Evolutionary conservation across 805 yeast species (phyloP).

Genomic region (Candida coquimbonensis): DNA sequence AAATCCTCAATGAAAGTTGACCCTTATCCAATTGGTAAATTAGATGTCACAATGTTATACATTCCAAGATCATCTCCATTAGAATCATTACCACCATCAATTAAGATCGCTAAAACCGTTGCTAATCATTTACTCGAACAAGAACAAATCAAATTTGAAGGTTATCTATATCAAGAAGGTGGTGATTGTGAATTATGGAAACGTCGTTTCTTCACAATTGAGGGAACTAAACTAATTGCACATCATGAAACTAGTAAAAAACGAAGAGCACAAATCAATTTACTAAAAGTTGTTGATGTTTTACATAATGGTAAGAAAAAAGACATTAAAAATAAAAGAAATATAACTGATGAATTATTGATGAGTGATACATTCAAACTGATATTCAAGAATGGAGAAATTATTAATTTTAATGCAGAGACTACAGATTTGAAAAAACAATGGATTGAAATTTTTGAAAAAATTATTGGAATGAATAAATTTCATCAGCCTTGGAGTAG

Average conservation of each 20-base stretch:
- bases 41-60: constrained; percentile 62
- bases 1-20: constrained; percentile 27
- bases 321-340: constrained; percentile 31
- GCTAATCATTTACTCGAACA: constrained; percentile 32
- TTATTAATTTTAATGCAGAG: constrained; percentile 82
- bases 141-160: constrained; percentile 40
- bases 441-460: constrained; percentile 62
- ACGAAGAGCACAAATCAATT: constrained; percentile 69
- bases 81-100: constrained; percentile 67
- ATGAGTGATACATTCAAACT: constrained; percentile 72
- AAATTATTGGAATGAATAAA: constrained; percentile 46
- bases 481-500: constrained; percentile 61
- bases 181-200: constrained; percentile 77
- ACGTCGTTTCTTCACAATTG: constrained; percentile 66
- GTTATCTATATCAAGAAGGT: constrained; percentile 81
- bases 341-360: constrained; percentile 65
- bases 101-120: constrained; percentile 43
- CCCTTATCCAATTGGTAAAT: constrained; percentile 58
- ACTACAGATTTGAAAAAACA: constrained; percentile 47
- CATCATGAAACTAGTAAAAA: constrained; percentile 63
- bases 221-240: constrained; percentile 67
- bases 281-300: constrained; percentile 50
- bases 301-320: constrained; percentile 27
- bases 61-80: constrained; percentile 53
- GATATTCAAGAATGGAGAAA: constrained; percentile 71